These are phyloP conservation scores for Daldinia grandis DNA, from an alignment of 495 filamentous ascomycete species.

Conservation along the genomic window DNA sequence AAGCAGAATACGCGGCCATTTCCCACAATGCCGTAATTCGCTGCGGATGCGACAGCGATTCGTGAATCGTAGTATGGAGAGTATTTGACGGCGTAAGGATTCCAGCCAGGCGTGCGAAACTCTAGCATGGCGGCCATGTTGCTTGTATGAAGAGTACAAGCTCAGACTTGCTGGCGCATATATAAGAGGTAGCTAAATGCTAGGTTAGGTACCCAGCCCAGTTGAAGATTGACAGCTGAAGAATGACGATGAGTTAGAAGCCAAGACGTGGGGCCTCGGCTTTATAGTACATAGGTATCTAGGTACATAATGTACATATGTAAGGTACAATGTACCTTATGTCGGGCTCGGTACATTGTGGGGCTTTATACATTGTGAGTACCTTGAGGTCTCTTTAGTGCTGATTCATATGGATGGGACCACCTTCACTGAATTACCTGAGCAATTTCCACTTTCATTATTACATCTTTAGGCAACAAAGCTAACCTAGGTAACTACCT, in stretches of 20 bases:
- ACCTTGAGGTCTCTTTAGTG: constrained; percentile 7
- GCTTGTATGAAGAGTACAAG: neutral
- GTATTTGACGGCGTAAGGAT: constrained; percentile 95
- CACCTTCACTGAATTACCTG: neutral
- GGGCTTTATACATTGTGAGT: neutral
- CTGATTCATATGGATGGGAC: constrained; percentile 5
- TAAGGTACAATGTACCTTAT: no score
- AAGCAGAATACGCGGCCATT: constrained; percentile 90
- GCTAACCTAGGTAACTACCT: no score
- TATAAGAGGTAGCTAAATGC: no score
- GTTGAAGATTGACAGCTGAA: constrained; percentile 12
- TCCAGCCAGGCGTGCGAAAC: constrained; percentile 90
- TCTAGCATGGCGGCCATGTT: constrained; percentile 78
- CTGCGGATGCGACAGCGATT: constrained; percentile 82
- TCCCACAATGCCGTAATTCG: constrained; percentile 96
- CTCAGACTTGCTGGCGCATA: constrained; percentile 19
- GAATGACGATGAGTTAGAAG: constrained; percentile 28
- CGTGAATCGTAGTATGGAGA: constrained; percentile 97
- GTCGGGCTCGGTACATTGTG: no score
- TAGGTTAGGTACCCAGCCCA: constrained; percentile 6
- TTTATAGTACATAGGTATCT: constrained; percentile 7
- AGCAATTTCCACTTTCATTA: constrained; percentile 6
- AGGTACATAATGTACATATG: neutral
- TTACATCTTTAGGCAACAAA: constrained; percentile 13
- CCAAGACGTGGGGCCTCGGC: constrained; percentile 40